phyloP scores from a whole-genome alignment of 352 stramenopile species.

The Labyrinthula sp. region DNA sequence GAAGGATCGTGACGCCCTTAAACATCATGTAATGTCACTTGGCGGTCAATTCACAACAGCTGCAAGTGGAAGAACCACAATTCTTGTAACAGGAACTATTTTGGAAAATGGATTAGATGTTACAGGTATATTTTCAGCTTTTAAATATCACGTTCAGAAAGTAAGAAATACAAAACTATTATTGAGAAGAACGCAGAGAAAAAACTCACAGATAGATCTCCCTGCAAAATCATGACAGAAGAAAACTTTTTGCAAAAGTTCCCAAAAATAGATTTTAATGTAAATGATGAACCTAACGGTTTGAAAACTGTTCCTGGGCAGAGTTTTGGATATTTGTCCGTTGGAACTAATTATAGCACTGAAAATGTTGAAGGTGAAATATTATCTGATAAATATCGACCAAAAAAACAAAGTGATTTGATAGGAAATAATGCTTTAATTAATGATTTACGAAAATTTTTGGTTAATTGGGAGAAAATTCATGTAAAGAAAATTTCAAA shows the following conservation, averaged over 20 bases:
- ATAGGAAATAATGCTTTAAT: slow-evolving; percentile 29
- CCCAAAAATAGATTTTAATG: slow-evolving; percentile 1
- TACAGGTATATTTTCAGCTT: slow-evolving; percentile 33
- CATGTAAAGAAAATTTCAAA: slow-evolving; percentile 30
- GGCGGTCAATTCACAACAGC: slow-evolving; percentile 44
- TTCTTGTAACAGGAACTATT: slow-evolving; percentile 43
- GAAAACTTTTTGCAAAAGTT: slow-evolving; percentile 18
- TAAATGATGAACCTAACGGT: not conserved
- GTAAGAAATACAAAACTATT: slow-evolving; percentile 34
- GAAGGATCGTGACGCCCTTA: slow-evolving; percentile 3
- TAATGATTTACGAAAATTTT: slow-evolving; percentile 29
- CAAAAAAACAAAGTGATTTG: slow-evolving; percentile 38
- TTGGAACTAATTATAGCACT: not conserved
- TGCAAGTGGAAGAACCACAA: slow-evolving; percentile 49
- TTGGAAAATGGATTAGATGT: slow-evolving; percentile 51
- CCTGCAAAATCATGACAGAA: slow-evolving; percentile 2
- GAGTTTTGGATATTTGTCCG: not conserved
- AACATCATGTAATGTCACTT: slow-evolving; percentile 18
- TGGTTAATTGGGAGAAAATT: slow-evolving; percentile 35
- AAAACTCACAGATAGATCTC: not conserved
- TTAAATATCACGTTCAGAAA: slow-evolving; percentile 8
- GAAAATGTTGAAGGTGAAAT: slow-evolving; percentile 9
- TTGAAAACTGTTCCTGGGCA: not conserved
- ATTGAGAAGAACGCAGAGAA: slow-evolving; percentile 12
- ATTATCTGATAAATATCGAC: slow-evolving; percentile 32